A percentile compares a stretch with the other conserved stretches of the same genome.
phyloP scores from a whole-genome alignment of 2,329 filamentous ascomycete genomes.

The Claviceps maximensis region DNA sequence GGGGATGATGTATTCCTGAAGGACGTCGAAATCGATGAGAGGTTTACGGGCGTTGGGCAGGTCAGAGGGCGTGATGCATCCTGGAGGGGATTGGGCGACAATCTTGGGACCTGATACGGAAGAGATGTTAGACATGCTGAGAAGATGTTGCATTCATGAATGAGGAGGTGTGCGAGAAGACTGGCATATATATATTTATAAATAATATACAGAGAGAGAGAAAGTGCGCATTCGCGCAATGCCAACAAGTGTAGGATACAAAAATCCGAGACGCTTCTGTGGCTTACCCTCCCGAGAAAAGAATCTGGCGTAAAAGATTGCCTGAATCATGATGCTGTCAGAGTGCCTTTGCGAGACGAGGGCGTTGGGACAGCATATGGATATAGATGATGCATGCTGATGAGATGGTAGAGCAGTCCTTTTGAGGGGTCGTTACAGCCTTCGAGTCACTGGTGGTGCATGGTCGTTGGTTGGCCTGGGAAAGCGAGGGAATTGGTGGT shows the following conservation, averaged over 20 bases:
- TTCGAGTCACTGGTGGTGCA: background rate
- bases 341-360: background rate
- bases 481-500: background rate
- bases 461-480: background rate
- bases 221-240: background rate
- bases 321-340: conserved; percentile 43
- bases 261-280: background rate
- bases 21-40: conserved; percentile 72
- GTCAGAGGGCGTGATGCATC: background rate
- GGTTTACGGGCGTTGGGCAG: conserved; percentile 28
- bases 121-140: background rate
- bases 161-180: background rate
- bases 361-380: background rate
- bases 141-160: background rate
- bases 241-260: background rate
- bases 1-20: conserved; percentile 89
- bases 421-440: background rate
- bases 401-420: background rate
- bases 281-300: conserved; percentile 47
- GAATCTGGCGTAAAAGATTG: conserved; percentile 59
- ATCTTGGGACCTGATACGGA: conserved; percentile 37
- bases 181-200: background rate
- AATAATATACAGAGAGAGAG: background rate
- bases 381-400: background rate
- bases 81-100: conserved; percentile 37